Conservation (phyloP, 2,329 filamentous ascomycete genomes). For the Pseudogymnoascus sp. region DNA sequence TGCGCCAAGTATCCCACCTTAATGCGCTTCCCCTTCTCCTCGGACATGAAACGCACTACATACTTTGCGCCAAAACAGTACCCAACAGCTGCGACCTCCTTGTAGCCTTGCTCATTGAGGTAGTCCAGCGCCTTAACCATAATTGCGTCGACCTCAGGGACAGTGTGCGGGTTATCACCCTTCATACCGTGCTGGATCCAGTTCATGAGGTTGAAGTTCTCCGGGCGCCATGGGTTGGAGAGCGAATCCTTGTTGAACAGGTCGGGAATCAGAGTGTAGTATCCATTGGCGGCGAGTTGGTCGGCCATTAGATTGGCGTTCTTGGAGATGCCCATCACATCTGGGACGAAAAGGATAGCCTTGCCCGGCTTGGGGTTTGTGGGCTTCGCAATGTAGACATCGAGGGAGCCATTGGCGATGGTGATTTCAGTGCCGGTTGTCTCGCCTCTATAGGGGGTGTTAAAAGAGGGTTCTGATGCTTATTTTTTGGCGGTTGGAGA, state of each 20-base stretch:
- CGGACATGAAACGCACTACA: conserved; percentile 60
- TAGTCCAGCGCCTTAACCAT: conserved; percentile 48
- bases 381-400: conserved; percentile 28
- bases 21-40: conserved; percentile 49
- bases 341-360: conserved; percentile 29
- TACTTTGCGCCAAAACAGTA: conserved; percentile 78
- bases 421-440: conserved; percentile 25
- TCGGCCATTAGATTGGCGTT: conserved; percentile 65
- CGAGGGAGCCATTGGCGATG: conserved; percentile 23
- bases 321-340: conserved; percentile 38
- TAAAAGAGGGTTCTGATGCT: conserved; percentile 5
- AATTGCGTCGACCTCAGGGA: conserved; percentile 30
- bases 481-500: neutral
- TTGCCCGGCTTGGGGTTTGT: conserved; percentile 29
- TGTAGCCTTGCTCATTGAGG: conserved; percentile 49
- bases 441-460: conserved; percentile 20
- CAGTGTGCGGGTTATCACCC: conserved; percentile 29
- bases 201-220: conserved; percentile 41
- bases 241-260: conserved; percentile 62
- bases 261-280: conserved; percentile 53
- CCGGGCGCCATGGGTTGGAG: conserved; percentile 37
- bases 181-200: conserved; percentile 34
- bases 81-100: conserved; percentile 57
- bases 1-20: conserved; percentile 69
- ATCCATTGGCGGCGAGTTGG: conserved; percentile 61